Percentiles rank a stretch among this genome's conserved stretches.
Conservation (phyloP, 495 filamentous ascomycete genomes). For the Xylaria scruposa region DNA sequence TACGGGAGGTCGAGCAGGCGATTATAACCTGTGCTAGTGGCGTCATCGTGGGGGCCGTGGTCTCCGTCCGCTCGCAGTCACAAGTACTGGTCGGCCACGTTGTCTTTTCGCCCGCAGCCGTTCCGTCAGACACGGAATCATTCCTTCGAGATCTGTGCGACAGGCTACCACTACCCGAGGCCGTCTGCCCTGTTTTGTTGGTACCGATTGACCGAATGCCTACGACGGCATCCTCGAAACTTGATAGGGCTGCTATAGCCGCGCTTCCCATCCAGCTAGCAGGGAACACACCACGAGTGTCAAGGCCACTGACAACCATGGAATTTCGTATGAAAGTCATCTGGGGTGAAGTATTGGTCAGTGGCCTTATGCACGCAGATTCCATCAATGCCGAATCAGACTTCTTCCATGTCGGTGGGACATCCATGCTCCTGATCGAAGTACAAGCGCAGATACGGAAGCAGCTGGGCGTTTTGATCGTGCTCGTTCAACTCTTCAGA, state of each 20-base stretch:
- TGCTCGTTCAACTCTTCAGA: conserved; percentile 38
- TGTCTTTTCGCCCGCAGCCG: background rate
- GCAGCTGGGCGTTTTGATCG: conserved; percentile 20
- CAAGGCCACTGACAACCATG: background rate
- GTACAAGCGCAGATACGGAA: conserved; percentile 35
- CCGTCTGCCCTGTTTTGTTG: background rate
- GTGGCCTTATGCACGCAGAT: conserved; percentile 31
- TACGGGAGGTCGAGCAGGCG: conserved; percentile 54
- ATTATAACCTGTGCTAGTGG: conserved; percentile 29
- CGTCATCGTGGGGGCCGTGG: background rate
- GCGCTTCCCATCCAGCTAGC: background rate
- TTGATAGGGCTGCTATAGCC: background rate
- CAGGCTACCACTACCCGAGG: background rate
- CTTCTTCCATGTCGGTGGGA: conserved; percentile 52
- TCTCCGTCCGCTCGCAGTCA: background rate
- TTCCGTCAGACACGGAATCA: background rate
- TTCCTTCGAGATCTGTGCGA: background rate
- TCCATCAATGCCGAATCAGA: conserved; percentile 32
- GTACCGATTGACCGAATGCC: background rate
- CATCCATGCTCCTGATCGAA: conserved; percentile 42
- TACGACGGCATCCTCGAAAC: background rate
- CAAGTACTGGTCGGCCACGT: background rate
- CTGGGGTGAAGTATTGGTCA: background rate
- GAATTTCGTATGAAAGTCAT: background rate
- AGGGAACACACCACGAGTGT: background rate